Evolutionary conservation across 495 filamentous ascomycete genomes (phyloP).

Genomic region (Aspergillus egyptiacus): DNA sequence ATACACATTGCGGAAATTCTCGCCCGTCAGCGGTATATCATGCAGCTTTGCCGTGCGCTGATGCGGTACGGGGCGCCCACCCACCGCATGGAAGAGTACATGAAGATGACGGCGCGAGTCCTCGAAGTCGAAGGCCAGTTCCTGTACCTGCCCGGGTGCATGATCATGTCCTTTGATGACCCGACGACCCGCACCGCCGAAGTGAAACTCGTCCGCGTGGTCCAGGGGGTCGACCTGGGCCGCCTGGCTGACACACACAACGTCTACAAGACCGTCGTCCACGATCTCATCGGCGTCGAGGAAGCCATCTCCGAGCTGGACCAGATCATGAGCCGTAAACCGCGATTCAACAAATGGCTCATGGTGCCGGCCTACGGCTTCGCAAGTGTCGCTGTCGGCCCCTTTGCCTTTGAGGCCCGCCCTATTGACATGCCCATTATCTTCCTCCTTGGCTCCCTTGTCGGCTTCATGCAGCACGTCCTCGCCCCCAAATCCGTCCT

Average conservation of each 20-base stretch:
- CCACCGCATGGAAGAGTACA: constrained; percentile 78
- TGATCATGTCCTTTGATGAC: constrained; percentile 96
- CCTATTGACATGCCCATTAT: constrained; percentile 83
- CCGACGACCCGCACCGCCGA: constrained; percentile 83
- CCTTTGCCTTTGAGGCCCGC: constrained; percentile 82
- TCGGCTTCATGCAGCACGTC: constrained; percentile 78
- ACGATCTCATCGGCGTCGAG: constrained; percentile 79
- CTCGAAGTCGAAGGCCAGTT: constrained; percentile 88
- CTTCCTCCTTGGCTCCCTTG: constrained; percentile 74
- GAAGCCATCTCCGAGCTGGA: constrained; percentile 71
- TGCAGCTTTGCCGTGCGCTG: constrained; percentile 79
- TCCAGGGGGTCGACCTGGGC: constrained; percentile 77
- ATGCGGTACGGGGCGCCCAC: constrained; percentile 82
- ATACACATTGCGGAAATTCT: constrained; percentile 85
- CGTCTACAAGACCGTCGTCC: constrained; percentile 89
- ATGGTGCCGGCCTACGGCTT: constrained; percentile 74
- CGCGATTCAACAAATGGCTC: constrained; percentile 66
- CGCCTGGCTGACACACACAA: constrained; percentile 80
- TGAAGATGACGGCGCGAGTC: constrained; percentile 84
- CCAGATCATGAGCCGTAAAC: constrained; percentile 56
- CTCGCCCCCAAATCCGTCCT: constrained; percentile 73
- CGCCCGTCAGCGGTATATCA: constrained; percentile 75
- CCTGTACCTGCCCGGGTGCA: constrained; percentile 85
- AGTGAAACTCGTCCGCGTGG: constrained; percentile 76
- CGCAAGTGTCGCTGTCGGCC: constrained; percentile 69